Conservation (phyloP, 2,329 filamentous ascomycete genomes). For the Bipolaris gigantea region DNA sequence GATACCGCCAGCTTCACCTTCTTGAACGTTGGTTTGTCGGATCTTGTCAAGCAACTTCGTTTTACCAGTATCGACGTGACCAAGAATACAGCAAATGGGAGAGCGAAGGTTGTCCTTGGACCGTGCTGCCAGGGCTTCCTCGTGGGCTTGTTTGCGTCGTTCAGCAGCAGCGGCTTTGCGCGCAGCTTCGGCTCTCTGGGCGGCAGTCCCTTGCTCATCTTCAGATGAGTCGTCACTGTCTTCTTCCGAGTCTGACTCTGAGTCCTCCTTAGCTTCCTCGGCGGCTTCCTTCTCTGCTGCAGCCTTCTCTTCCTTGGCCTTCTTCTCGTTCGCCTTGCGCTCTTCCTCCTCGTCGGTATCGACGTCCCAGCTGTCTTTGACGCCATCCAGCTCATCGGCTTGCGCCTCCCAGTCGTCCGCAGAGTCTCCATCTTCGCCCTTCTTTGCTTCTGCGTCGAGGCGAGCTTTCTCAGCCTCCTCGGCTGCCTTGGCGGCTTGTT, state of each 20-base stretch:
- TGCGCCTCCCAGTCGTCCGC: conserved; percentile 85
- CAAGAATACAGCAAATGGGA: conserved; percentile 98
- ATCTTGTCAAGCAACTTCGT: conserved; percentile 99
- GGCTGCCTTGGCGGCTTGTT: conserved; percentile 76
- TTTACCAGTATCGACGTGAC: conserved; percentile 99
- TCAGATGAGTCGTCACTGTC: conserved; percentile 62
- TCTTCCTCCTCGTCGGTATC: conserved; percentile 72
- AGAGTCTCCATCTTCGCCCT: conserved; percentile 65
- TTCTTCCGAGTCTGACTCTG: conserved; percentile 46
- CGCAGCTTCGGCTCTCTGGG: conserved; percentile 70
- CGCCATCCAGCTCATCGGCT: conserved; percentile 70
- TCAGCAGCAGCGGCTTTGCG: conserved; percentile 88
- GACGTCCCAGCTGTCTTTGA: conserved; percentile 96
- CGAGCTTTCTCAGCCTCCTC: conserved; percentile 68
- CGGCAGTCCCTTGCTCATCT: conserved; percentile 75
- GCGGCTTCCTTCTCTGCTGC: conserved; percentile 37
- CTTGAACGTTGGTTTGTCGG: conserved; percentile 96
- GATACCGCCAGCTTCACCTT: conserved; percentile 98
- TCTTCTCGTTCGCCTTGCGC: conserved; percentile 41
- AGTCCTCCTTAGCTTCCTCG: conserved; percentile 24
- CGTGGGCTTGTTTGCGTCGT: conserved; percentile 83
- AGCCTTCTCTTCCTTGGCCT: conserved; percentile 26
- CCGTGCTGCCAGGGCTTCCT: conserved; percentile 85
- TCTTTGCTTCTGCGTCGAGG: conserved; percentile 63
- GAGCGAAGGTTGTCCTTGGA: conserved; percentile 95